Base-by-base conservation (phyloP, 441 rosid species). In the Erysimum pusillum region DNA sequence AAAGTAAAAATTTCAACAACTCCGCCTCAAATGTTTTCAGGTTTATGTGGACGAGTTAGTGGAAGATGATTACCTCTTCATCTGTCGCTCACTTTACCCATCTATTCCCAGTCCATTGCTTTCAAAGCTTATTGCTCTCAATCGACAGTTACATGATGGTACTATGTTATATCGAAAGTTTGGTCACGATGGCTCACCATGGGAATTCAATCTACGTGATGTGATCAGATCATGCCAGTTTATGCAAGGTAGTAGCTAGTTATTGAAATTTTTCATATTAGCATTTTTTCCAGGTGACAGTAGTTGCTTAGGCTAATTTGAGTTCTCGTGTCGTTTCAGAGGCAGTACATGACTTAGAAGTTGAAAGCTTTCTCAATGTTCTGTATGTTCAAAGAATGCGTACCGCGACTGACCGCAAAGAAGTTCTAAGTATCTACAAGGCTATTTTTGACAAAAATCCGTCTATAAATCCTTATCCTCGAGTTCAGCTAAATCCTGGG, bases 141-240 rank as follows among this genome's bases (percentile, higher is more conserved):
- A 96, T 83, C 89, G 90, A 79, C 86, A 87, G 58, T 67, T 96
- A 76, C 88, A 88, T 76, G 97, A 96, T 81, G 97, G 92, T 36
- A 92, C 91, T 13, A 90, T 94, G 97, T 45, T 90, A 63, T 22
- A 84, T 77, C 86, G 60, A 76, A 94, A 89, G 75, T 96, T 92
- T 66, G 99, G 85, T 64, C 98, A 91, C 45, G 89, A 87, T 88
- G 99, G 99, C 69, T 88, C 97, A 32, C 99, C 99, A 32, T 96
- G 99, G 99, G 99, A 96, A 86, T 96, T 96, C 79, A 96, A 96
- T 85, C 83, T 96, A 82, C 98, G 98, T 61, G 99, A 96, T 79
- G 95, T 96, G 76, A 87, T 88, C 46, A 86, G 99, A 78, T 94
- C 99, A 25, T 96, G 98, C 77, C 87, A 94, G 81, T 83, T 96